Evolutionary conservation across 306 rosid genomes (phyloP).

Genomic region (Cicer chorassanicum): DNA sequence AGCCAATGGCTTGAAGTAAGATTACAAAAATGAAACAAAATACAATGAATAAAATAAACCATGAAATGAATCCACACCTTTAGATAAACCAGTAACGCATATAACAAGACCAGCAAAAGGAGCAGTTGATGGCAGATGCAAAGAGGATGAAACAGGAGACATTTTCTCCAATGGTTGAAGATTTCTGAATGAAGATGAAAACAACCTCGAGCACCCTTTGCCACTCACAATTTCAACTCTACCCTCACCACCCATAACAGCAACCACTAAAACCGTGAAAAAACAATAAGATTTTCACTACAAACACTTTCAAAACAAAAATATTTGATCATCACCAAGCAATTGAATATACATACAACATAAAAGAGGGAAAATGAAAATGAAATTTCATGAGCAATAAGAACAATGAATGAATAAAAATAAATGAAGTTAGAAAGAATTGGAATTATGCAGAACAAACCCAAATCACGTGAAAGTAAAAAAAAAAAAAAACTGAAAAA

Average conservation of each 20-base stretch:
- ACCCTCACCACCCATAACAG: slow-evolving; percentile 67
- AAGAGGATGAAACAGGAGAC: slow-evolving; percentile 75
- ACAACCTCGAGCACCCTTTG: slow-evolving; percentile 81
- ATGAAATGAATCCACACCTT: slow-evolving; percentile 61
- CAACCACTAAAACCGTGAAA: slow-evolving; percentile 43
- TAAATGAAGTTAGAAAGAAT: neutral
- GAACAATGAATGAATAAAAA: neutral
- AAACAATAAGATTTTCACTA: slow-evolving; percentile 5
- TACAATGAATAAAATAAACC: slow-evolving; percentile 7
- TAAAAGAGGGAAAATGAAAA: too few relatives aligned
- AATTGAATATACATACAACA: slow-evolving; percentile 23
- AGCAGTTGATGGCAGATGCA: slow-evolving; percentile 54
- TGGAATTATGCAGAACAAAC: slow-evolving; percentile 24
- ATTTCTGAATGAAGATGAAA: slow-evolving; percentile 67
- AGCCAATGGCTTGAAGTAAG: slow-evolving; percentile 22
- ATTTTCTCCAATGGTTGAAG: slow-evolving; percentile 61
- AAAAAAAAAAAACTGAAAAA: slow-evolving; percentile 34
- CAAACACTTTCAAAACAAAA: slow-evolving; percentile 35
- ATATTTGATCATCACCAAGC: slow-evolving; percentile 25
- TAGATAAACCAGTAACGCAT: slow-evolving; percentile 94
- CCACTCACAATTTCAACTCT: slow-evolving; percentile 78
- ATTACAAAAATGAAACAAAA: neutral
- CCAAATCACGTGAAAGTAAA: slow-evolving; percentile 33
- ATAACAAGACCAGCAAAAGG: slow-evolving; percentile 87
- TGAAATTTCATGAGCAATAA: neutral